Conservation (phyloP, 2,329 filamentous ascomycete species). For the Ustilaginoidea virens region DNA sequence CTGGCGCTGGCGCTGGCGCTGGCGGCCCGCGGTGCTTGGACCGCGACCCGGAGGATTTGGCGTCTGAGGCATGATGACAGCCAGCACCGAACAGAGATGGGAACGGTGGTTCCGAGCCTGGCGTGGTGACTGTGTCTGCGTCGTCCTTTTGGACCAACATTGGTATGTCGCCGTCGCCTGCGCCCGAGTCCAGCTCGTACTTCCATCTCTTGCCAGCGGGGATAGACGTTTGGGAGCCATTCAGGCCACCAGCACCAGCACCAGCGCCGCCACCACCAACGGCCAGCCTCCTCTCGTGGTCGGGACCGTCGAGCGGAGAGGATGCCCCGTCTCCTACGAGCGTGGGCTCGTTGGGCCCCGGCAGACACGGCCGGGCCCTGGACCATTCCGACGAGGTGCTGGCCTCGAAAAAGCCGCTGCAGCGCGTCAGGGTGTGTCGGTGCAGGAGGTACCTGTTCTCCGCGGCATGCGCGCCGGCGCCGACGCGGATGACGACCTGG, state of each 20-base stretch:
- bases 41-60: slow-evolving; percentile 21
- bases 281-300: slow-evolving; percentile 5
- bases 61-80: slow-evolving; percentile 33
- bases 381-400: slow-evolving; percentile 67
- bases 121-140: not conserved
- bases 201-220: slow-evolving; percentile 47
- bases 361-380: slow-evolving; percentile 14
- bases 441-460: slow-evolving; percentile 82
- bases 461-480: slow-evolving; percentile 31
- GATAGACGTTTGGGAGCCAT: not conserved
- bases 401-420: slow-evolving; percentile 86
- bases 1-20: no score
- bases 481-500: slow-evolving; percentile 63
- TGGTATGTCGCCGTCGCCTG: slow-evolving; percentile 59
- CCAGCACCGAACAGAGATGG: slow-evolving; percentile 18
- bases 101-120: slow-evolving; percentile 5
- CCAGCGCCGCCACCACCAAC: not conserved
- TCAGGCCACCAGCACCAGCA: not conserved
- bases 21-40: slow-evolving; percentile 20
- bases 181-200: slow-evolving; percentile 72
- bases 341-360: slow-evolving; percentile 30
- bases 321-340: slow-evolving; percentile 33
- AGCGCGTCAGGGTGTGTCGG: slow-evolving; percentile 72
- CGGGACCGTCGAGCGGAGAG: slow-evolving; percentile 9
- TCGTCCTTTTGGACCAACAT: slow-evolving; percentile 74